Evolutionary conservation across 192 early-diverging fungal genomes (phyloP), one percentile per base, ranked within the genome.

Genomic region (Oehlia diaphana): DNA sequence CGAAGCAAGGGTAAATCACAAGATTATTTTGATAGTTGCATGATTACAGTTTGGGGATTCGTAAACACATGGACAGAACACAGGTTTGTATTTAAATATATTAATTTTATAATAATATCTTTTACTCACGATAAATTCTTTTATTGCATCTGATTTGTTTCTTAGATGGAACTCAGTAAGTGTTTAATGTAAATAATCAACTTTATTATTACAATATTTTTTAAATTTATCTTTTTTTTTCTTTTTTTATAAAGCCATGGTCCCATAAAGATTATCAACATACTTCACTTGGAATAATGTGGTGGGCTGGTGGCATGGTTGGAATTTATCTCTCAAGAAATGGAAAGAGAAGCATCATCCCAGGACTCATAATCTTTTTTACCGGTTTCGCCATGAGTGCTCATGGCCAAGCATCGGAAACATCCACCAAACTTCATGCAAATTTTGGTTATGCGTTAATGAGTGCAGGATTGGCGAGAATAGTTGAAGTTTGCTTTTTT

Each of bases 21-120:
- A 75, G 91, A 92, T 83, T 89, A 88, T 77, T 92, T 88, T 78
- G 91, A 92, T 78, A 92, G 91, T 84, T 87, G 81, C 69, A 85
- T 87, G 63, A 92, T 92, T 49, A 89, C 86, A 79, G 67, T 81
- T 8, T 92, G 91, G 91, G 91, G 91, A 23, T 88, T 90, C 78
- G 84, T 91, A 73, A 92, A 92, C 79, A 91, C 91, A 12, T 92
- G 91, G 53, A 92, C 91, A 10, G 91, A 92, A 82, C 91, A 92
- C 82, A 86, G 91, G 76, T 90, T 88, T 53, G 76, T 83, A 67
- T 13, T 67, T 33, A 67, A 23, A 16, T 7, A 23, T 67, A 33
- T 16, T 67, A 0, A 42, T 42, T 42, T 35, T 33, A 33, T 16
- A 66, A 33, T 16, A 66, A 33, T 26, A 14, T 33, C 8, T 66